Percentiles rank a stretch among this genome's conserved stretches.
phyloP scores from a whole-genome alignment of 2,329 filamentous ascomycete genomes.

The Leptoxyphium fumago region DNA sequence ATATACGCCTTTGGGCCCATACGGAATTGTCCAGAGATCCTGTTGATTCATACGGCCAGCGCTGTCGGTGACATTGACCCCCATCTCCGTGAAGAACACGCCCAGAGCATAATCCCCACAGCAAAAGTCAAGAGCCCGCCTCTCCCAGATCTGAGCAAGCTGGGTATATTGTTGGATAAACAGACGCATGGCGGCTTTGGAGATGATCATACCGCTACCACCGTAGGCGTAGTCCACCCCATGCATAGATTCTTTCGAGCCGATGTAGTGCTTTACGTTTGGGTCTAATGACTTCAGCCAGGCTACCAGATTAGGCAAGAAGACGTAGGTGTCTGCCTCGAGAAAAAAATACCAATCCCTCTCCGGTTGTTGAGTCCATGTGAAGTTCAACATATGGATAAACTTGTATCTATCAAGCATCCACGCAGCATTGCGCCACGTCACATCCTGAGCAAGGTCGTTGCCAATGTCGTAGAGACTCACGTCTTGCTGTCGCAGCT shows the following conservation, averaged over 20 bases:
- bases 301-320: slow-evolving; percentile 27
- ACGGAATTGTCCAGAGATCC: neutral
- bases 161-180: neutral
- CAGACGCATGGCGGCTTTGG: slow-evolving; percentile 22
- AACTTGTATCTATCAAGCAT: slow-evolving; percentile 39
- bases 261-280: slow-evolving; percentile 31
- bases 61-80: neutral
- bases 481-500: neutral
- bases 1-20: neutral
- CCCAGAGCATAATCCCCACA: neutral
- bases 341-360: slow-evolving; percentile 38
- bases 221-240: slow-evolving; percentile 26
- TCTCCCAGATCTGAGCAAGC: neutral
- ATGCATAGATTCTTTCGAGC: slow-evolving; percentile 27
- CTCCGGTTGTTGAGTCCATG: slow-evolving; percentile 30
- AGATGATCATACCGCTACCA: slow-evolving; percentile 28
- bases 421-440: slow-evolving; percentile 26
- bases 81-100: neutral
- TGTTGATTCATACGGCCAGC: neutral
- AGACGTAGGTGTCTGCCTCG: slow-evolving; percentile 34
- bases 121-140: neutral
- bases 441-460: slow-evolving; percentile 6
- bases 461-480: neutral
- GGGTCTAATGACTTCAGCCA: slow-evolving; percentile 33
- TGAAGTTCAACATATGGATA: slow-evolving; percentile 34